phyloP scores from a whole-genome alignment of 73 alveolate species.

The Uronychia setigera region DNA sequence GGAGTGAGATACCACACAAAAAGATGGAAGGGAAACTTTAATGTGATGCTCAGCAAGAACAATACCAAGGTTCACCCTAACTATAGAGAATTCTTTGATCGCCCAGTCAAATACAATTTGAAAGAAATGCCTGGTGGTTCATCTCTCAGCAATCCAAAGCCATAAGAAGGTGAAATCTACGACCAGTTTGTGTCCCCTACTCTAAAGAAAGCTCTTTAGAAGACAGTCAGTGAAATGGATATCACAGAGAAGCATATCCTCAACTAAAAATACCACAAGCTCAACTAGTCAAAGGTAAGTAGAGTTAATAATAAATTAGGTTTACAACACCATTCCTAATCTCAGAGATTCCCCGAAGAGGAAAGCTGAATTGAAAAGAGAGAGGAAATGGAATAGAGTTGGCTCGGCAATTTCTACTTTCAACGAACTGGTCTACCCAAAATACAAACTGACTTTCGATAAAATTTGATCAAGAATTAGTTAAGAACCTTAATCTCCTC shows the following conservation, averaged over 20 bases:
- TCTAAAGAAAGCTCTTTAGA: neutral
- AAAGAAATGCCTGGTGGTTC: neutral
- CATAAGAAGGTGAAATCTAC: neutral
- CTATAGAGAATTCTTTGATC: neutral
- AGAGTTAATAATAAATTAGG: neutral
- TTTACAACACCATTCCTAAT: neutral
- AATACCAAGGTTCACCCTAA: neutral
- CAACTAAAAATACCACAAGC: neutral
- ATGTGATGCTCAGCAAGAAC: neutral
- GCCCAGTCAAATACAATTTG: neutral
- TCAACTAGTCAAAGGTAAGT: neutral
- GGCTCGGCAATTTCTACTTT: neutral
- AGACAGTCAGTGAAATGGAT: neutral
- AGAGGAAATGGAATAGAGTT: neutral
- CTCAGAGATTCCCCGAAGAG: neutral
- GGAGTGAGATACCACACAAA: neutral
- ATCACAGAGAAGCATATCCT: neutral
- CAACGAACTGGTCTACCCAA: neutral
- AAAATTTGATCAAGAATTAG: neutral
- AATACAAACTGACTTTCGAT: neutral
- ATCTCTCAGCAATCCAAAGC: neutral
- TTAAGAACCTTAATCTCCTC: constrained; percentile 1
- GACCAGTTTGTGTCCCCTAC: neutral
- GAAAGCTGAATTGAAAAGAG: neutral
- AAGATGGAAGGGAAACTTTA: neutral